Percentiles rank a stretch among this genome's conserved stretches.
Evolutionary conservation across 352 stramenopile species (phyloP).

Genomic region (Plasmopara halstedii): DNA sequence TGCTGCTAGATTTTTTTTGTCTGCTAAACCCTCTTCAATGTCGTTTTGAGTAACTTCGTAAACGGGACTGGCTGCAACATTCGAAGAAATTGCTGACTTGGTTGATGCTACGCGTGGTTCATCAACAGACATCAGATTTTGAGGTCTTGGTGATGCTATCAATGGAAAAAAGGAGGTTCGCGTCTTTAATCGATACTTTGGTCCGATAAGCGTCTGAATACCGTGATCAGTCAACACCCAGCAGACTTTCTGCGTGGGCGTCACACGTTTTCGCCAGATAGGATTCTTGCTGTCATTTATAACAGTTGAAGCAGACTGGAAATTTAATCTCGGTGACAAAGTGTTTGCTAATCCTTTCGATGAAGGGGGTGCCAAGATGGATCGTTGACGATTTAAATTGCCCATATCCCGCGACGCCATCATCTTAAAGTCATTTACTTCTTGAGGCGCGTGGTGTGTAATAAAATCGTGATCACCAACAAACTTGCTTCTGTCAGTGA

Average conservation of each 20-base stretch:
- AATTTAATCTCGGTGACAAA: constrained; percentile 22
- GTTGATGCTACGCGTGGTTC: not conserved
- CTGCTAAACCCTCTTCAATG: constrained; percentile 31
- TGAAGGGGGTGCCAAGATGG: constrained; percentile 1
- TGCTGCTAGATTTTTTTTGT: constrained; percentile 39
- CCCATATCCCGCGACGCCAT: constrained; percentile 63
- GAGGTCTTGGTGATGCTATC: constrained; percentile 7
- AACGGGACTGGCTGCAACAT: constrained; percentile 26
- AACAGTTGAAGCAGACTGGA: constrained; percentile 7
- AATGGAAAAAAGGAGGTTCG: constrained; percentile 32
- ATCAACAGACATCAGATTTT: constrained; percentile 3
- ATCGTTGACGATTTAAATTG: constrained; percentile 51
- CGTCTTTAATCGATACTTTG: constrained; percentile 53
- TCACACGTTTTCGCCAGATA: constrained; percentile 45
- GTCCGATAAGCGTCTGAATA: constrained; percentile 51
- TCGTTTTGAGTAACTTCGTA: constrained; percentile 41
- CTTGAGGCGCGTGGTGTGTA: constrained; percentile 63
- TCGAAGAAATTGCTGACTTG: constrained; percentile 28
- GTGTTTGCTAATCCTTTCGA: constrained; percentile 16
- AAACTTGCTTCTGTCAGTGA: constrained; percentile 57
- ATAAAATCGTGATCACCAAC: constrained; percentile 59
- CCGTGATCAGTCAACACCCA: constrained; percentile 62
- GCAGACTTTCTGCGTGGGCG: constrained; percentile 42
- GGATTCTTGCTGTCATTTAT: constrained; percentile 11
- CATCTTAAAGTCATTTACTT: constrained; percentile 70